phyloP scores from a whole-genome alignment of 352 stramenopile species.

The Phytophthora nicotianae region DNA sequence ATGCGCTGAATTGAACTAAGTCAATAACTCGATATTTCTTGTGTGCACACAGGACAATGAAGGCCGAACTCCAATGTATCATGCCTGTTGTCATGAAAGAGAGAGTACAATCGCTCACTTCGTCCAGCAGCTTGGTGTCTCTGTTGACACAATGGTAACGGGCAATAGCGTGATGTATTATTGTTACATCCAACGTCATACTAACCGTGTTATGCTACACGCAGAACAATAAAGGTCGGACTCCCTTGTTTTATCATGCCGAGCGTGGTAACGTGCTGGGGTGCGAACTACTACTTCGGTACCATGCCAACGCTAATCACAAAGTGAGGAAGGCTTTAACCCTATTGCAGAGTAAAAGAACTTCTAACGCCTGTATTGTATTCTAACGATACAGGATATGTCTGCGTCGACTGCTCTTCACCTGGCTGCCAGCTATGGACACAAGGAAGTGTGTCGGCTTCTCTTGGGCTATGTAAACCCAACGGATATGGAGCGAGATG shows the following conservation, averaged over 20 bases:
- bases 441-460: conserved; percentile 49
- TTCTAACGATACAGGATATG: conserved; percentile 31
- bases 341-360: neutral
- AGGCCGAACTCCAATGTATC: conserved; percentile 51
- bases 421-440: conserved; percentile 45
- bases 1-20: neutral
- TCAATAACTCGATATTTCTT: neutral
- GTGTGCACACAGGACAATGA: conserved; percentile 43
- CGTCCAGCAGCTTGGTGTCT: conserved; percentile 32
- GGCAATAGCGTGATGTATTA: neutral
- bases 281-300: conserved; percentile 45
- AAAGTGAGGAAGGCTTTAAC: conserved; percentile 26
- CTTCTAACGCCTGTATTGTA: neutral
- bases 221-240: conserved; percentile 50
- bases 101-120: conserved; percentile 44
- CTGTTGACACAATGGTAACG: conserved; percentile 34
- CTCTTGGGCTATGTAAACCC: conserved; percentile 32
- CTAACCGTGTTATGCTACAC: neutral
- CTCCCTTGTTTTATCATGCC: conserved; percentile 51
- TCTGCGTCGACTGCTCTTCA: conserved; percentile 51
- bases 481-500: conserved; percentile 29
- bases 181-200: neutral
- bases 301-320: conserved; percentile 46
- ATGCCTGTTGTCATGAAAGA: conserved; percentile 48
- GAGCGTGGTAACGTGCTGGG: conserved; percentile 50